These are phyloP conservation scores for Erythrophleum fordii DNA, from an alignment of 306 rosid species.

Conservation along the genomic window DNA sequence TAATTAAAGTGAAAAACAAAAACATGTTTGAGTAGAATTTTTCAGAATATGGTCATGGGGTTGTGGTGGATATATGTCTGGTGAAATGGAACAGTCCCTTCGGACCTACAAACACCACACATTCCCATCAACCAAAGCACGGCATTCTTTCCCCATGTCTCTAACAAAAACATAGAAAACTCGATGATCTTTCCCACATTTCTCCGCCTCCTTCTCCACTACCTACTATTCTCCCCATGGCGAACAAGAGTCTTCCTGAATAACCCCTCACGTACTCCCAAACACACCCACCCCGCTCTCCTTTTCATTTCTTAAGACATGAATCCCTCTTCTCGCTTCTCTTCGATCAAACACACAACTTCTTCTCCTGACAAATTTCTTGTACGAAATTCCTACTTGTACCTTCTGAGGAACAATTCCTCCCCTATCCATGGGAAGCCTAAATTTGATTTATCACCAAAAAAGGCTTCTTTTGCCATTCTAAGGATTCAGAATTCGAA, in stretches of 20 bases:
- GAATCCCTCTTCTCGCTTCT: slow-evolving; percentile 65
- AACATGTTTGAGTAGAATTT: background rate
- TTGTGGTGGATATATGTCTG: slow-evolving; percentile 5
- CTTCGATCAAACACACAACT: slow-evolving; percentile 53
- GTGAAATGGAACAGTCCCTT: background rate
- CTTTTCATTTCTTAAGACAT: slow-evolving; percentile 36
- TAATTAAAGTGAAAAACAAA: no score
- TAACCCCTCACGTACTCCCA: background rate
- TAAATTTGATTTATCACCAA: slow-evolving; percentile 8
- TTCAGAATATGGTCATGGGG: background rate
- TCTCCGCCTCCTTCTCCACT: slow-evolving; percentile 1
- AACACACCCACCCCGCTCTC: background rate
- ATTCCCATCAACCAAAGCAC: slow-evolving; percentile 30
- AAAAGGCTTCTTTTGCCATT: slow-evolving; percentile 28
- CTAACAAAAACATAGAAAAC: slow-evolving; percentile 13
- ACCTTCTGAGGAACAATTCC: slow-evolving; percentile 36
- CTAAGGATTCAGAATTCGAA: slow-evolving; percentile 45
- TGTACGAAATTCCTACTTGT: slow-evolving; percentile 41
- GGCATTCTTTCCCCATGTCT: slow-evolving; percentile 34
- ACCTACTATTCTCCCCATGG: slow-evolving; percentile 7
- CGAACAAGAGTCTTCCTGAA: background rate
- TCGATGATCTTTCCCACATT: slow-evolving; percentile 33
- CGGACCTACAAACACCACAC: slow-evolving; percentile 48
- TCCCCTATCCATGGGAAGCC: slow-evolving; percentile 35
- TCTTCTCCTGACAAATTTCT: slow-evolving; percentile 28